Conservation (phyloP, 2,329 filamentous ascomycete species). For the Lasiodiplodia sp. region DNA sequence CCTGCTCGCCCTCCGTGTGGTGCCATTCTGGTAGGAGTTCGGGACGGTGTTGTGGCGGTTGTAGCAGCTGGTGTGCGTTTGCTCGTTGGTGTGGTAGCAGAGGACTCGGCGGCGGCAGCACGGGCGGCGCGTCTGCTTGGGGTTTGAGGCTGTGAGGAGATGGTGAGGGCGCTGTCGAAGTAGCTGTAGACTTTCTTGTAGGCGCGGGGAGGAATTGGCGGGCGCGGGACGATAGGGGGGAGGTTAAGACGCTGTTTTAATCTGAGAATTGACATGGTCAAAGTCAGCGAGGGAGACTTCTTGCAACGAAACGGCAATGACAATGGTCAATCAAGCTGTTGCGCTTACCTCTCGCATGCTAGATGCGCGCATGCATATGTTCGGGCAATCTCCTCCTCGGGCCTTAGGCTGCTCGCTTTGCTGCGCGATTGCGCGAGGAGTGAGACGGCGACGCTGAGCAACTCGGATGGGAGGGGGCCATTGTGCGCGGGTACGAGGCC, state of each 20-base stretch:
- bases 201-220: slow-evolving; percentile 78
- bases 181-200: slow-evolving; percentile 87
- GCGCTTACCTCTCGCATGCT: slow-evolving; percentile 78
- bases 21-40: slow-evolving; percentile 18
- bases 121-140: slow-evolving; percentile 36
- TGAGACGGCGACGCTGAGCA: slow-evolving; percentile 74
- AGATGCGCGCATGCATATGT: slow-evolving; percentile 86
- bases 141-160: slow-evolving; percentile 36
- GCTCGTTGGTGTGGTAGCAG: slow-evolving; percentile 32
- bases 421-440: slow-evolving; percentile 82
- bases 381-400: slow-evolving; percentile 87
- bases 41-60: slow-evolving; percentile 21
- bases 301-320: too few relatives aligned
- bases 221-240: slow-evolving; percentile 75
- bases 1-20: slow-evolving; percentile 31
- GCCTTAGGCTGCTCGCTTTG: slow-evolving; percentile 77
- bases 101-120: slow-evolving; percentile 35
- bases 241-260: slow-evolving; percentile 79
- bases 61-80: slow-evolving; percentile 26
- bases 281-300: neutral
- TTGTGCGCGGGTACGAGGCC: slow-evolving; percentile 77
- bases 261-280: slow-evolving; percentile 51
- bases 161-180: slow-evolving; percentile 75
- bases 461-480: slow-evolving; percentile 69
- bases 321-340: neutral